Evolutionary conservation across 495 filamentous ascomycete genomes (phyloP), one percentile per base, ranked within the genome.

Genomic region (Penicillium subrubescens): DNA sequence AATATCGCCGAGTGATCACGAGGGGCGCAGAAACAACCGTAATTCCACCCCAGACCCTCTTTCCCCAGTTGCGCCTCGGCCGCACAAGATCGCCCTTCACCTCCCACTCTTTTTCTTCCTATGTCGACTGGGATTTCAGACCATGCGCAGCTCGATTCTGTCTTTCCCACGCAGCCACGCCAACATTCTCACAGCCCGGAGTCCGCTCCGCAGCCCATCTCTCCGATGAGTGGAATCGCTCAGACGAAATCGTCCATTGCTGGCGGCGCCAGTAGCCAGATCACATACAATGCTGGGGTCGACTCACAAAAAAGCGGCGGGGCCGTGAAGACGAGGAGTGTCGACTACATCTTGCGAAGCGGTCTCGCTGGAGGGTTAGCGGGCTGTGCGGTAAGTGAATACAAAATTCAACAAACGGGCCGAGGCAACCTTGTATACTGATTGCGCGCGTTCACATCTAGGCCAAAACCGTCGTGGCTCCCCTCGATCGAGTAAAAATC

Each of bases 401-500:
- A 58, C 52, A 27, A 34, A 51, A 41, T 39, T 14, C 51, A 50
- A 19, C 25, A 35, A 35, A 34, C 23, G 39, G 11, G 17, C 33
- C 23, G 56, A 58, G 43, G 46, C 27, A 43, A 31, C 23, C 3
- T 19, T 31, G 6, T n/a, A 33, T 31, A 52, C 25, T 70, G 46
- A 71, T 44, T 14, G 14, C 21, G 19, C 31, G 60, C 31, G 37
- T 62, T 55, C 15, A 4, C 4, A 21, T 54, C 51, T 62, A 97
- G 93, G 95, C 92, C 66, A 99, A 99, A 83, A 97, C 94, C 1
- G 82, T 96, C 19, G 96, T 99, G 15, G 95, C 92, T 29, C 95
- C 95, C 37, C 91, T 99, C 59, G 95, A 99, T 80, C 89, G 95
- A 50, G 95, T 99, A 72, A 99, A 99, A 76, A 99, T 99, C 73